Percentiles rank a stretch among this genome's conserved stretches.
Evolutionary conservation across 495 filamentous ascomycete species (phyloP).

Genomic region (Stereocaulon alpinum): DNA sequence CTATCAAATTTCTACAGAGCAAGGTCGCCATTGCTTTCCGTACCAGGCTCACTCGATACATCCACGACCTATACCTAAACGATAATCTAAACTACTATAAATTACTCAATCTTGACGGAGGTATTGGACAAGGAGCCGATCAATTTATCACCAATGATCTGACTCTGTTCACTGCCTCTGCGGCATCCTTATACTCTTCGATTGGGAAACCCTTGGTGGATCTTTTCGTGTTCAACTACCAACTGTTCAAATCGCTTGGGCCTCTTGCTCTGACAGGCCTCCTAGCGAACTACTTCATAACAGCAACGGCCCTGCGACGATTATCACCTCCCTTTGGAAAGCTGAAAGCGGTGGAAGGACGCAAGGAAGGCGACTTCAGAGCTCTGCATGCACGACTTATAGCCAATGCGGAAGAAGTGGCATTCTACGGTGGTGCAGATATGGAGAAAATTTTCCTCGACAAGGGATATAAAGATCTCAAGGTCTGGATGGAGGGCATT

Average conservation of each 20-base stretch:
- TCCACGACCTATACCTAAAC: conserved; percentile 94
- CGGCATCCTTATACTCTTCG: conserved; percentile 89
- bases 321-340: conserved; percentile 94
- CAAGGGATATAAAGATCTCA: conserved; percentile 80
- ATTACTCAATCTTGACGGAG: conserved; percentile 84
- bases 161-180: conserved; percentile 84
- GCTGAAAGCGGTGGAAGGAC: conserved; percentile 87
- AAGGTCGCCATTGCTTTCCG: conserved; percentile 98
- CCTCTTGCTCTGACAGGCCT: conserved; percentile 80
- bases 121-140: conserved; percentile 82
- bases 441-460: conserved; percentile 87
- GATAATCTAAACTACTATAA: conserved; percentile 95
- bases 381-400: conserved; percentile 82
- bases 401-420: conserved; percentile 97
- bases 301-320: conserved; percentile 73
- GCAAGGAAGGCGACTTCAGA: conserved; percentile 88
- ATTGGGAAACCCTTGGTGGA: conserved; percentile 95
- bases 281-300: conserved; percentile 82
- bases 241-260: conserved; percentile 84
- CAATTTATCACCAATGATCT: conserved; percentile 98
- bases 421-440: conserved; percentile 91
- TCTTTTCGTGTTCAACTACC: conserved; percentile 93
- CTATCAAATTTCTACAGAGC: conserved; percentile 96
- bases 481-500: conserved; percentile 91
- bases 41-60: conserved; percentile 89